phyloP scores from a whole-genome alignment of 2,329 filamentous ascomycete species.

The Trichoderma citrinoviride region DNA sequence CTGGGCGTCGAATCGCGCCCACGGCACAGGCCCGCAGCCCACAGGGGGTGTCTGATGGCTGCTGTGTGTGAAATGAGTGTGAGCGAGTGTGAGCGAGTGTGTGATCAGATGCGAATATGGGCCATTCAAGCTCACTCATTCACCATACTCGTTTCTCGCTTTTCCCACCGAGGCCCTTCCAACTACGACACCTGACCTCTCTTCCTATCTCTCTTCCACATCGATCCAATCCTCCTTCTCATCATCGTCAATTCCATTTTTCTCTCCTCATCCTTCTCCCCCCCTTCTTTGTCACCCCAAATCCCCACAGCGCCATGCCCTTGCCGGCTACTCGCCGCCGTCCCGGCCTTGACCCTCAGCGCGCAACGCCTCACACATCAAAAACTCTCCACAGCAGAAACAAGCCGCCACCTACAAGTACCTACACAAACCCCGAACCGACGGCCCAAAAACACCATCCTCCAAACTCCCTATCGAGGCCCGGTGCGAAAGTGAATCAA shows the following conservation, averaged over 20 bases:
- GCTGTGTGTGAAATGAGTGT: too few relatives aligned
- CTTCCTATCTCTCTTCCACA: not conserved
- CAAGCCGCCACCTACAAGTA: too few relatives aligned
- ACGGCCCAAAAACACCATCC: not conserved
- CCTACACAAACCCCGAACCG: too few relatives aligned
- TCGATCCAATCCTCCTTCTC: not conserved
- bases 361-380: not conserved
- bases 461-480: not conserved
- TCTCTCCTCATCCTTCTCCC: not conserved
- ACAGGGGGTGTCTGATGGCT: not conserved
- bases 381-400: not conserved
- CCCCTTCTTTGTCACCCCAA: not conserved
- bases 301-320: conserved; percentile 16
- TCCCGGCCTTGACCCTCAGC: conserved; percentile 16
- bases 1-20: conserved; percentile 18
- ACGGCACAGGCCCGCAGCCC: not conserved
- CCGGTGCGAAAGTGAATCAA: not conserved
- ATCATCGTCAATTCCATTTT: not conserved
- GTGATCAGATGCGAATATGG: not conserved
- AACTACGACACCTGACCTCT: not conserved
- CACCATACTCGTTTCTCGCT: not conserved
- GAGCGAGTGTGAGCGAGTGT: too few relatives aligned
- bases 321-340: conserved; percentile 12
- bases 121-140: not conserved
- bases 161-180: not conserved